These are phyloP conservation scores for Stentor roeselii DNA, from an alignment of 73 alveolate genomes.

Conservation along the genomic window DNA sequence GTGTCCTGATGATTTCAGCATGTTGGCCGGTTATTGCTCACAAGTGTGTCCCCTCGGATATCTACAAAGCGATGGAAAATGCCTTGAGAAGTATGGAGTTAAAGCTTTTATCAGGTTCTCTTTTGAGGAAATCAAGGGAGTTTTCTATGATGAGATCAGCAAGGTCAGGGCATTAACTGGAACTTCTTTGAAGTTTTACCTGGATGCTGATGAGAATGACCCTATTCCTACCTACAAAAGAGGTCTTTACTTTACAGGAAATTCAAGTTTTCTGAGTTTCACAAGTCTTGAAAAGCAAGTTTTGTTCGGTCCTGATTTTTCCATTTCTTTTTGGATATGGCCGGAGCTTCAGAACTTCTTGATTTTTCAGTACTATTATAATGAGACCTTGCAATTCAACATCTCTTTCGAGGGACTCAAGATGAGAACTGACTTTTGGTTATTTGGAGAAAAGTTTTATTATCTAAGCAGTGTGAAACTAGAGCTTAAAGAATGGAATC, in stretches of 20 bases:
- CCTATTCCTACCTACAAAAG: background rate
- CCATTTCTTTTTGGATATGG: background rate
- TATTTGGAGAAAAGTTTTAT: background rate
- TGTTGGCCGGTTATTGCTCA: too few species aligned
- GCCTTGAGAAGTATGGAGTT: background rate
- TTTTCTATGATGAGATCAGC: background rate
- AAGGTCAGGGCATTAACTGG: background rate
- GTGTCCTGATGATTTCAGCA: too few species aligned
- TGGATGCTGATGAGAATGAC: background rate
- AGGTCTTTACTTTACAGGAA: constrained; percentile 1
- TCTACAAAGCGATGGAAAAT: background rate
- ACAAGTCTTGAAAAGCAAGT: background rate
- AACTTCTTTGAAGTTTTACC: background rate
- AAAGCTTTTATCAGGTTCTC: background rate
- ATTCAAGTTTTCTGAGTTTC: too few species aligned
- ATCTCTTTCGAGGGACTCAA: background rate
- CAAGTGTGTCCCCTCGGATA: background rate
- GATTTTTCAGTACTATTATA: background rate
- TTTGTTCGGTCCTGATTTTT: background rate
- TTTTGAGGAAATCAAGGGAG: background rate
- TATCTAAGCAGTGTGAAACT: background rate
- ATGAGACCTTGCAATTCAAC: background rate
- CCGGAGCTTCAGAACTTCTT: background rate
- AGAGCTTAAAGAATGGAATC: background rate
- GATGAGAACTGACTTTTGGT: background rate